Evolutionary conservation across 495 filamentous ascomycete species (phyloP), one percentile per base, ranked within the genome.

Genomic region (Aspergillus ellipticus): DNA sequence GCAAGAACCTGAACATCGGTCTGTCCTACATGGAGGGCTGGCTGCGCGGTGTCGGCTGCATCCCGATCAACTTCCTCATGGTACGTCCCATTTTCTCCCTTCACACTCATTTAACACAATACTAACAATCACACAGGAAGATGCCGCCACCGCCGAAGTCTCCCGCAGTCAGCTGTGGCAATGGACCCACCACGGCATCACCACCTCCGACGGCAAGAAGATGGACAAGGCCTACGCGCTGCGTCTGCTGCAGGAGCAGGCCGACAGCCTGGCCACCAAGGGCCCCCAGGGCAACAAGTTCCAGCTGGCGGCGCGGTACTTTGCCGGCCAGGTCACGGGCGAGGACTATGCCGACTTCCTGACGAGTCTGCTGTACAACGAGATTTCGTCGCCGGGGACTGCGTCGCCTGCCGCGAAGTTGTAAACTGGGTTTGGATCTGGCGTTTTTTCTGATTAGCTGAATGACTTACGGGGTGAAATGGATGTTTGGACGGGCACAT

Each of bases 41-140:
- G 94, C 80, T 97, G 28, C 88, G 90, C 54, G 94, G 92, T 16
- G 81, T 97, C 31, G 94, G 94, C 35, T 99, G 94, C 61, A 91
- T 99, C 54, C 95, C 94, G 17, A 97, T 99, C 75, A 97, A 99
- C 79, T 95, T 87, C 71, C 78, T 98, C n/a, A 99, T 99, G 94
- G 74, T 86, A 65, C 26, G 60, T 54, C 47, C 49, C 10, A 21
- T 48, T 35, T 35, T 45, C 41, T 46, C 7, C 19, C 42, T 13
- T 8, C 20, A n/a, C n/a, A n/a, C n/a, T n/a, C n/a, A n/a, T n/a
- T 31, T 41, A 31, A 42, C 6, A 35, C 16, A 19, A 22, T 48
- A 26, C 43, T 58, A 63, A 72, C 57, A 74, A 70, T 6, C 1
- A 42, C 57, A 29, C 49, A 79, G 84, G 95, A 99, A 74, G 95